Base-by-base conservation (phyloP, 169 alveolate genomes). In the Cryptosporidium ubiquitum region DNA sequence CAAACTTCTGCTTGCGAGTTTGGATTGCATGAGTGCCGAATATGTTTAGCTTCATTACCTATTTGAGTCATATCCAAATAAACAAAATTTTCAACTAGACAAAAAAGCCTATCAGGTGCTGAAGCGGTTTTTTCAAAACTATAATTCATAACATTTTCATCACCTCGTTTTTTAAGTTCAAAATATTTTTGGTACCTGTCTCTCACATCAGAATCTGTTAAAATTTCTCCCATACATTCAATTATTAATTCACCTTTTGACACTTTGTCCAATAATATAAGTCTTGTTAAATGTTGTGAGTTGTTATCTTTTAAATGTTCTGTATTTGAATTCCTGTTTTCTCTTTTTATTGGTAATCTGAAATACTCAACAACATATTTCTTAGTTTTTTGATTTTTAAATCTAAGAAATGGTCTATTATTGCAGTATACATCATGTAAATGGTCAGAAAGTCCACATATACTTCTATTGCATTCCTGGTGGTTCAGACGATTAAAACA, bases 11-110 rank as follows among this genome's bases (percentile, higher is more conserved):
- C 89, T 35, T 58, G 89, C 1, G 79, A 79, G 35, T 79, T 79
- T 40, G 89, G 89, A 16, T 79, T 66, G 16, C 89, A 79, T 18
- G 89, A 79, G 35, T 79, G 89, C 20, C 89, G 35, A 44, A 79
- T 79, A 64, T 79, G 79, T 40, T 66, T 58, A 10, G 79, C 89
- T 44, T 79, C 89, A 61, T 79, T 79, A 61, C 89, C 89, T 16
- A 14, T 79, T 39, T 79, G 64, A 37, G 89, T 79, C 89, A 79
- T 79, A 61, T 79, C 89, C 20, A 79, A 31, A 47, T 79, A 79
- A 61, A 79, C 14, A 61, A 60, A 79, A 44, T 66, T 37, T 29
- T 79, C 89, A 79, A 79, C 79, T 42, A 79, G 55, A 26, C 79
- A 58, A 58, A 79, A 79, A 18, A 79, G 68, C 23, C 33, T 79